phyloP scores from a whole-genome alignment of 352 stramenopile species.

The Phytophthora rubi region DNA sequence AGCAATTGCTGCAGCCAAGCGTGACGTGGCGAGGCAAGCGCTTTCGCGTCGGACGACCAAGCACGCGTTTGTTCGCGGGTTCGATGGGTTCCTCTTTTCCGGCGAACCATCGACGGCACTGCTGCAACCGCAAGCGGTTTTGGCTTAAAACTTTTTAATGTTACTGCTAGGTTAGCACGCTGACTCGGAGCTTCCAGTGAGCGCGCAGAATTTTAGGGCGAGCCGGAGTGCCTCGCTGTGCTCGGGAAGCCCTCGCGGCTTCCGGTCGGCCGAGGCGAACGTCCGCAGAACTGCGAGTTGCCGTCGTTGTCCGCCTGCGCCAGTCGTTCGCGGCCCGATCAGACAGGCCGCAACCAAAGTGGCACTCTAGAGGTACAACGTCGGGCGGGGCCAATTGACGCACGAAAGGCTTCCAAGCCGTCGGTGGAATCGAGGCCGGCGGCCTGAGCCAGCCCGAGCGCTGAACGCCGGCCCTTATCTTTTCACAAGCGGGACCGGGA shows the following conservation, averaged over 20 bases:
- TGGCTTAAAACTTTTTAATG: not conserved
- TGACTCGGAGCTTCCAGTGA: not conserved
- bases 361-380: constrained; percentile 14
- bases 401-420: constrained; percentile 1
- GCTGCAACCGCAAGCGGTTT: not conserved
- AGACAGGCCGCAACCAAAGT: constrained; percentile 31
- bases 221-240: constrained; percentile 5
- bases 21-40: constrained; percentile 3
- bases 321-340: constrained; percentile 31
- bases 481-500: no score
- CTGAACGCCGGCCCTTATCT: constrained; percentile 1
- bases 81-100: constrained; percentile 27
- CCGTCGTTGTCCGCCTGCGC: constrained; percentile 17
- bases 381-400: constrained; percentile 1
- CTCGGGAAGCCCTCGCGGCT: constrained; percentile 3
- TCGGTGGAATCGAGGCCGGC: no score
- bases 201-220: constrained; percentile 15
- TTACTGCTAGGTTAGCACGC: not conserved
- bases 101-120: constrained; percentile 16
- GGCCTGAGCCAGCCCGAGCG: not conserved
- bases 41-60: constrained; percentile 4
- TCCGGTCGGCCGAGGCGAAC: constrained; percentile 27
- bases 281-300: constrained; percentile 31
- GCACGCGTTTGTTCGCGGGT: constrained; percentile 3
- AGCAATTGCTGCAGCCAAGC: not conserved